Percentiles rank a stretch among this genome's conserved stretches.
phyloP scores from a whole-genome alignment of 305 asterid genomes.

The Fraxinus nigra region DNA sequence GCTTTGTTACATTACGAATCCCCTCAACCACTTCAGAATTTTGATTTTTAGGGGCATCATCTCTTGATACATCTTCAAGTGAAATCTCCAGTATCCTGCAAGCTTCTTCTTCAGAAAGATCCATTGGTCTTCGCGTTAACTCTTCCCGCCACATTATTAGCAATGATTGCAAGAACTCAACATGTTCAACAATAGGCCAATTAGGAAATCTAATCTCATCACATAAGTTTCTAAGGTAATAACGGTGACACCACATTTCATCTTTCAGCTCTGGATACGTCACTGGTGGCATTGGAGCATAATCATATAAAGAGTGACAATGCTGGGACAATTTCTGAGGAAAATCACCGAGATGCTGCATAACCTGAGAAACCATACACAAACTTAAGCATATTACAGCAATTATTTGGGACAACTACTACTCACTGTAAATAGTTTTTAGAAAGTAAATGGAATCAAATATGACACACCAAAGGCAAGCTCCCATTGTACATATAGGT shows the following conservation, averaged over 20 bases:
- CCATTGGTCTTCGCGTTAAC: conserved; percentile 97
- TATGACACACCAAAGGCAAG: neutral
- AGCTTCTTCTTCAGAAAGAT: conserved; percentile 98
- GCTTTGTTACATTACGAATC: conserved; percentile 61
- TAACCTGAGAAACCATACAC: conserved; percentile 58
- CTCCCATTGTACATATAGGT: conserved; percentile 17
- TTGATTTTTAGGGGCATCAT: conserved; percentile 62
- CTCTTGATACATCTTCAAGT: conserved; percentile 83
- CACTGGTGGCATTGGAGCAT: conserved; percentile 99
- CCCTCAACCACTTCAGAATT: conserved; percentile 45
- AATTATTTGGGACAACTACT: conserved; percentile 13
- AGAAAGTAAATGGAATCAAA: conserved; percentile 7
- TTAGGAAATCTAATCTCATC: conserved; percentile 95
- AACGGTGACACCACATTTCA: conserved; percentile 99
- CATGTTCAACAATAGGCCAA: conserved; percentile 99
- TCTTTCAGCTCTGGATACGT: conserved; percentile 95
- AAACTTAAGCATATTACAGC: conserved; percentile 26
- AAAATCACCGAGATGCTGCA: conserved; percentile 98
- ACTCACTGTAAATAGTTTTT: conserved; percentile 14
- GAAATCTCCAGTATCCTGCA: conserved; percentile 91
- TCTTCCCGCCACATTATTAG: conserved; percentile 98
- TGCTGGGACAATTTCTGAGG: conserved; percentile 95
- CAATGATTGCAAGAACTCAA: conserved; percentile 95
- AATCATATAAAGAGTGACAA: conserved; percentile 89
- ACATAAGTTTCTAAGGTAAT: conserved; percentile 87